Evolutionary conservation across 2,329 filamentous ascomycete genomes (phyloP).

Genomic region (Fusarium foetens): DNA sequence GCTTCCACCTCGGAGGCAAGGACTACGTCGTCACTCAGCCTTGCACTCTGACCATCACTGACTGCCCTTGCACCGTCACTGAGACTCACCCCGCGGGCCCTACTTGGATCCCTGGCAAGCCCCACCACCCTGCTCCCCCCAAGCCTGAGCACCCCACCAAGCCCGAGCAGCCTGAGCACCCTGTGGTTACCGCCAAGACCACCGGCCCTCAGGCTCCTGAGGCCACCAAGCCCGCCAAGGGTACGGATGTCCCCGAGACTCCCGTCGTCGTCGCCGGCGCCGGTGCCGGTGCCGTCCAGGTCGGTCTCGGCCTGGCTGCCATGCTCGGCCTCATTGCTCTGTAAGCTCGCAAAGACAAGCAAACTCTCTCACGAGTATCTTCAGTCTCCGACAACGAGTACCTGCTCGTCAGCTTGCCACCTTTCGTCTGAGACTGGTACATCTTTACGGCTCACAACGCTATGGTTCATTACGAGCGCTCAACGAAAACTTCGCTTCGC

Average conservation of each 20-base stretch:
- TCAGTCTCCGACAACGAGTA: background rate
- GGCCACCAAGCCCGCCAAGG: slow-evolving; percentile 6
- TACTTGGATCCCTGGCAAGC: slow-evolving; percentile 25
- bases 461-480: slow-evolving; percentile 28
- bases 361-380: background rate
- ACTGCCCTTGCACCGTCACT: slow-evolving; percentile 62
- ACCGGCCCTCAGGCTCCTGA: background rate
- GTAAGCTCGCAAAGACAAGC: slow-evolving; percentile 35
- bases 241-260: slow-evolving; percentile 25
- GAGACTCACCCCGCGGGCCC: slow-evolving; percentile 45
- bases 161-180: background rate
- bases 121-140: background rate
- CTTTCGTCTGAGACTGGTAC: background rate
- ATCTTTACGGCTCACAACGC: background rate
- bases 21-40: slow-evolving; percentile 41
- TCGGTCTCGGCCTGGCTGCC: slow-evolving; percentile 47
- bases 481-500: slow-evolving; percentile 27
- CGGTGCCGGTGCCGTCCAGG: slow-evolving; percentile 37
- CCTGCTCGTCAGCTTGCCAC: slow-evolving; percentile 1
- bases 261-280: slow-evolving; percentile 45
- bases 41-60: slow-evolving; percentile 64
- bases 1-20: background rate
- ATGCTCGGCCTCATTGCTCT: slow-evolving; percentile 45
- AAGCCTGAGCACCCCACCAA: slow-evolving; percentile 4
- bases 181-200: background rate